phyloP scores from a whole-genome alignment of 2,329 filamentous ascomycete species.

The Verticillium nubilum region DNA sequence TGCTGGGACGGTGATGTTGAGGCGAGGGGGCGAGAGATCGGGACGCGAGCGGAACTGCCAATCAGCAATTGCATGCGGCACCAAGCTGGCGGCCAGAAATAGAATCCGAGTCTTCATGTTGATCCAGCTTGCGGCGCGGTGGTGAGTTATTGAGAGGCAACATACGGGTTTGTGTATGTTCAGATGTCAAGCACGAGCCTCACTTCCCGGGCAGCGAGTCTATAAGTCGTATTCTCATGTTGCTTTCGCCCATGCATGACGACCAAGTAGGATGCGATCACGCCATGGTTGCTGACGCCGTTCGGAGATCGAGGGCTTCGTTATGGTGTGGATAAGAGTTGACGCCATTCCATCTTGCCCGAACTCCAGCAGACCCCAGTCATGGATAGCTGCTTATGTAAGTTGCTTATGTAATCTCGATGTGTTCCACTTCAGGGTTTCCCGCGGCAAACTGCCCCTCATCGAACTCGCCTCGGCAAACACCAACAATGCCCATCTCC shows the following conservation, averaged over 20 bases:
- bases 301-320: neutral
- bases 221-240: neutral
- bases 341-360: neutral
- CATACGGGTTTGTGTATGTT: neutral
- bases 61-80: constrained; percentile 6
- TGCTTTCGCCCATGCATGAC: neutral
- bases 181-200: neutral
- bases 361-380: neutral
- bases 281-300: neutral
- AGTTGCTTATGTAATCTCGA: neutral
- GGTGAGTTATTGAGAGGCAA: neutral
- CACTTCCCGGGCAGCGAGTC: neutral
- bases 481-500: neutral
- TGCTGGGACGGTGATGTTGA: constrained; percentile 37
- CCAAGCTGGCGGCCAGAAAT: neutral
- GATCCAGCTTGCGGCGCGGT: too few relatives aligned
- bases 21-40: constrained; percentile 24
- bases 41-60: constrained; percentile 14
- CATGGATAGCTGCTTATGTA: too few relatives aligned
- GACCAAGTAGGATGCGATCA: neutral
- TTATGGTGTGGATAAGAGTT: neutral
- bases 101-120: too few relatives aligned
- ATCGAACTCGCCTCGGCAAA: neutral
- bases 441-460: neutral
- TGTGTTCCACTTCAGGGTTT: neutral